Base-by-base conservation (phyloP, 2,329 filamentous ascomycete species). In the Colletotrichum tofieldiae region DNA sequence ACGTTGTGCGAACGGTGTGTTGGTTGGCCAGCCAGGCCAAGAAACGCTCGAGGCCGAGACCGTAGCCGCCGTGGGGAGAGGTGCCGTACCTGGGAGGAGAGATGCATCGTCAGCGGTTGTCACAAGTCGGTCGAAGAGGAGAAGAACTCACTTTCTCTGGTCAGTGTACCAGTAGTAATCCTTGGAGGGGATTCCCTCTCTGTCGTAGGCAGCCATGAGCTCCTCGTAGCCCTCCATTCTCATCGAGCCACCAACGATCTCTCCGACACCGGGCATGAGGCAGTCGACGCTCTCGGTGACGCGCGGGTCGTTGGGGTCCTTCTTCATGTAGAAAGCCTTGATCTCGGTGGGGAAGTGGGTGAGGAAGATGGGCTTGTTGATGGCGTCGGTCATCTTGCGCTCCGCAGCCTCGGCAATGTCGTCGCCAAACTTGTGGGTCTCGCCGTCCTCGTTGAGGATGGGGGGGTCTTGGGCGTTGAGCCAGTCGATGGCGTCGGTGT, bases 241-340 rank as follows among this genome's bases (percentile, higher is more conserved):
- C 96, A 99, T 98, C 77, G 92, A 95, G 6, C 96, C 96, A 74
- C 96, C 96, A 2, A 98, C 95, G 79, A 98, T 98, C 87, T 98
- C 96, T 72, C 96, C 96, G 35, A 99, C 96, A 76, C 94, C 94
- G 14, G 96, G 96, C 95, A 99, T 89, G 75, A 92, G 81, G 62
- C 88, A 86, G 79, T 99, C 96, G 18, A 98, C 96, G 74, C 91
- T 94, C 87, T 99, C 96, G 0, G 96, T 99, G 37, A 98, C 94
- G 35, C 95, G 90, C 39, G 84, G 85, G 80, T 99, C 96, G 39
- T 89, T 84, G 54, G 88, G 86, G 77, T 96, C 96, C 84, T 93
- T 95, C 84, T 95, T 93, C 96, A 99, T 99, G 89, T 99, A 99
- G 83, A 99, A 99, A 1, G 96, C 93, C 88, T 99, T 99, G 88